Conservation (phyloP, 495 filamentous ascomycete species). For the Penicillium cataractarum region DNA sequence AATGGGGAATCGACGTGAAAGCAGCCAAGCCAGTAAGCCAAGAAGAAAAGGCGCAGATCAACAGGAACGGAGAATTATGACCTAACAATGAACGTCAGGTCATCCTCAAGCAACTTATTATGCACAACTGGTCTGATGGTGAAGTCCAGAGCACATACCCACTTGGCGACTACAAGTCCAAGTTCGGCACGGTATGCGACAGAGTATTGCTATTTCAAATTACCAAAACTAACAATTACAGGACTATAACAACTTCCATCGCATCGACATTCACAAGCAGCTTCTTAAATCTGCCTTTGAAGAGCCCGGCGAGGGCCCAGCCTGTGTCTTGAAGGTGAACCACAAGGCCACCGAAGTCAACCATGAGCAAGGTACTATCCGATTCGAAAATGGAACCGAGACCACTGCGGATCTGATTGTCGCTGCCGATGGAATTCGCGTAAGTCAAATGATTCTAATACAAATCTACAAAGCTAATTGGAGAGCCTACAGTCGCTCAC, state of each 20-base stretch:
- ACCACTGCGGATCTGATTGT: constrained; percentile 30
- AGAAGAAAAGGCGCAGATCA: no score
- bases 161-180: constrained; percentile 33
- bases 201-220: not conserved
- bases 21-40: constrained; percentile 31
- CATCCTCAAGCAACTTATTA: constrained; percentile 37
- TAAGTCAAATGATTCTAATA: constrained; percentile 4
- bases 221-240: constrained; percentile 2
- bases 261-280: constrained; percentile 35
- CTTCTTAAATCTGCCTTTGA: constrained; percentile 33
- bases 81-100: constrained; percentile 26
- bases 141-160: constrained; percentile 32
- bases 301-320: constrained; percentile 25
- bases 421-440: constrained; percentile 35
- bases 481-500: constrained; percentile 14
- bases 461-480: not conserved
- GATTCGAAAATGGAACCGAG: constrained; percentile 29
- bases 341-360: constrained; percentile 28
- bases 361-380: constrained; percentile 22
- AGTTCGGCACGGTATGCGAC: constrained; percentile 28
- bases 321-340: constrained; percentile 28
- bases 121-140: constrained; percentile 33
- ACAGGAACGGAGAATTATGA: not conserved
- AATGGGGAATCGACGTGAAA: constrained; percentile 36
- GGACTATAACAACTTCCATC: constrained; percentile 40